phyloP scores from a whole-genome alignment of 257 asterid species.

The Salvia miltiorrhiza region DNA sequence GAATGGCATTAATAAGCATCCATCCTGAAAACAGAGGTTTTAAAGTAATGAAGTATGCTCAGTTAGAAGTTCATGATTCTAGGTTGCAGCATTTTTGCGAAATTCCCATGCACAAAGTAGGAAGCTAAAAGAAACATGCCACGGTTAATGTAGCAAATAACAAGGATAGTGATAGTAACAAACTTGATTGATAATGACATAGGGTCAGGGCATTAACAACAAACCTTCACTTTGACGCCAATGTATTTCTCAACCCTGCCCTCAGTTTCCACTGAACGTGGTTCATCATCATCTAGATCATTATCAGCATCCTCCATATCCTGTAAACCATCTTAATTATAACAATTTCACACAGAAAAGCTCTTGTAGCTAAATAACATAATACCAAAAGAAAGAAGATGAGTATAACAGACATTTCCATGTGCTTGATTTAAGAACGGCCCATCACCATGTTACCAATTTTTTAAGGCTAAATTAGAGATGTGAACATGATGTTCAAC shows the following conservation, averaged over 20 bases:
- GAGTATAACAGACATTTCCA: neutral
- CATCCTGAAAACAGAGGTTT: neutral
- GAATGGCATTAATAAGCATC: neutral
- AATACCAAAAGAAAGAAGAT: neutral
- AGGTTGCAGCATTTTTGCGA: neutral
- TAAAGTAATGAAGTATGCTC: neutral
- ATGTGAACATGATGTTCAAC: neutral
- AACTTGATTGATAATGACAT: neutral
- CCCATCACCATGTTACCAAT: neutral
- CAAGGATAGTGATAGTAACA: neutral
- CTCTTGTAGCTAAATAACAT: neutral
- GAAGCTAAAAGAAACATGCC: slow-evolving; percentile 14
- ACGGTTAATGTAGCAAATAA: slow-evolving; percentile 1
- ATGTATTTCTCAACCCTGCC: slow-evolving; percentile 95
- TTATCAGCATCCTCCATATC: slow-evolving; percentile 69
- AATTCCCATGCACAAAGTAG: neutral
- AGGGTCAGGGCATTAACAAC: slow-evolving; percentile 19
- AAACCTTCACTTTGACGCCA: slow-evolving; percentile 98
- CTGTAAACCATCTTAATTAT: slow-evolving; percentile 34
- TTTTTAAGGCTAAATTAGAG: neutral
- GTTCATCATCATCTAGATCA: slow-evolving; percentile 87
- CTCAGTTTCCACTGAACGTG: slow-evolving; percentile 63
- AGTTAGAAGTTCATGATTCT: neutral
- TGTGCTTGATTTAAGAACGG: slow-evolving; percentile 4
- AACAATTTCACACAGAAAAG: slow-evolving; percentile 1